These are phyloP conservation scores for Ulmus americana DNA, from an alignment of 331 rosid species.

Conservation along the genomic window DNA sequence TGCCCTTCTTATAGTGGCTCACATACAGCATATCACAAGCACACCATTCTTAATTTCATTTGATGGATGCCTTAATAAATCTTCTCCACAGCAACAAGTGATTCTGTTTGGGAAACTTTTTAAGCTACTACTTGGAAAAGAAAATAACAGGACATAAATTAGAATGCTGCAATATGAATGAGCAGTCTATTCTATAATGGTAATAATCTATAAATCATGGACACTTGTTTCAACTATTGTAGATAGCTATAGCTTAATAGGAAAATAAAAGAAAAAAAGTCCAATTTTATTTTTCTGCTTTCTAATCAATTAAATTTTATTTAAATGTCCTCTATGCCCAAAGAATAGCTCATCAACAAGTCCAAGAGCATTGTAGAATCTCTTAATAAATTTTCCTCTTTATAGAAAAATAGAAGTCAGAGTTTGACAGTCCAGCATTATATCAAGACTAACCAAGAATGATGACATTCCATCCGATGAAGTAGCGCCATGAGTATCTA, in stretches of 20 bases:
- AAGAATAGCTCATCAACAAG: conserved; percentile 1
- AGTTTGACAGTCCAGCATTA: conserved; percentile 7
- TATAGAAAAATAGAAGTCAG: not conserved
- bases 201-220: not conserved
- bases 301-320: conserved; percentile 4
- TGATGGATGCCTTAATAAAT: not conserved
- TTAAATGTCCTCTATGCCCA: not conserved
- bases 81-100: not conserved
- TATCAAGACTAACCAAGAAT: conserved; percentile 65
- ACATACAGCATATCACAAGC: not conserved
- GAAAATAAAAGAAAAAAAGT: conserved; percentile 10
- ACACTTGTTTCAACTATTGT: not conserved
- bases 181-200: not conserved
- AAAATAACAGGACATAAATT: not conserved
- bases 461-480: conserved; percentile 99
- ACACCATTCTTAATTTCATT: not conserved
- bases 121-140: not conserved
- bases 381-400: conserved; percentile 14
- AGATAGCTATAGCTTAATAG: conserved; percentile 6
- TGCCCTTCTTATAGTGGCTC: not conserved
- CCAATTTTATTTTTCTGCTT: conserved; percentile 15
- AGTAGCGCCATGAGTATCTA: conserved; percentile 75
- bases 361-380: conserved; percentile 18
- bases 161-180: not conserved
- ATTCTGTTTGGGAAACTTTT: not conserved